Conservation (phyloP, 1,284 basidiomycete species). For the Melampsora americana region DNA sequence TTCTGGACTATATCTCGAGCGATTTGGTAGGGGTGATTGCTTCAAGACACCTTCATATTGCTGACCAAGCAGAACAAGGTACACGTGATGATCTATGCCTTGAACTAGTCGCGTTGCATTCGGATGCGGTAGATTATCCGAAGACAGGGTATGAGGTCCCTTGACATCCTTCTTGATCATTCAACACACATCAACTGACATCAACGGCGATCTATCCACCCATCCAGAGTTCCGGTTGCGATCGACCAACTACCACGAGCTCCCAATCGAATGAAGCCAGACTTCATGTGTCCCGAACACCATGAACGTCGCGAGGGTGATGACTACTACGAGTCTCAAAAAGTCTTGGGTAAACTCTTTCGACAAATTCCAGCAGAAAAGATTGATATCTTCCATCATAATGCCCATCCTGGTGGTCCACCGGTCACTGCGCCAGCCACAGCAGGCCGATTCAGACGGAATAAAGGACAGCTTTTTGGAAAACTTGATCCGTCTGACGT, state of each 20-base stretch:
- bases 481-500: not conserved
- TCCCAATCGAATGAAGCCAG: slow-evolving; percentile 15
- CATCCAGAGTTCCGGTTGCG: slow-evolving; percentile 13
- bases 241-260: slow-evolving; percentile 13
- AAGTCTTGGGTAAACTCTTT: slow-evolving; percentile 24
- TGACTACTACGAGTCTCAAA: slow-evolving; percentile 34
- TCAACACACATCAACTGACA: not conserved
- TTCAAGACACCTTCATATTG: slow-evolving; percentile 65
- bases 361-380: slow-evolving; percentile 40
- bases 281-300: slow-evolving; percentile 22
- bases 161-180: not conserved
- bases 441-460: not conserved
- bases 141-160: slow-evolving; percentile 31
- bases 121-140: slow-evolving; percentile 60
- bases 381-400: slow-evolving; percentile 23
- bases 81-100: slow-evolving; percentile 65
- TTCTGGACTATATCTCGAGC: slow-evolving; percentile 67
- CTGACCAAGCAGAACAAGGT: slow-evolving; percentile 63
- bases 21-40: slow-evolving; percentile 62
- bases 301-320: slow-evolving; percentile 7
- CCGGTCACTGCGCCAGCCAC: too few species aligned
- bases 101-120: slow-evolving; percentile 64
- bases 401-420: not conserved
- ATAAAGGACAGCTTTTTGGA: slow-evolving; percentile 1
- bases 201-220: not conserved